These are phyloP conservation scores for Gamarada debralockiae DNA, from an alignment of 495 filamentous ascomycete genomes.

Conservation along the genomic window DNA sequence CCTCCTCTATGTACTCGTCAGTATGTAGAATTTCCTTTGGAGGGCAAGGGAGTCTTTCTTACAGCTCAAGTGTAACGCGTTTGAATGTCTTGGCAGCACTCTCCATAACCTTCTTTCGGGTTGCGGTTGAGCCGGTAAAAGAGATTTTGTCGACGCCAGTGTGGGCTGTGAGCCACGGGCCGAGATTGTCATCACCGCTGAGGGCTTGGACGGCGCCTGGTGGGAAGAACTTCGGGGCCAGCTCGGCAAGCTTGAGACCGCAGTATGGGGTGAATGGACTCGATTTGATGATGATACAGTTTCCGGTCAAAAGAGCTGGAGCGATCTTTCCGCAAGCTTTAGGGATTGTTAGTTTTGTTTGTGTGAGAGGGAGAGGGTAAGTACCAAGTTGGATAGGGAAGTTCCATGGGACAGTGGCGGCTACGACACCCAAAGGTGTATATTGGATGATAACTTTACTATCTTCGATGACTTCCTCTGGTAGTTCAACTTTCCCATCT, in stretches of 20 bases:
- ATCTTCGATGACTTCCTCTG: conserved; percentile 31
- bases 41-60: not conserved
- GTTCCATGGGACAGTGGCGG: conserved; percentile 57
- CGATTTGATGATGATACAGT: conserved; percentile 49
- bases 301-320: conserved; percentile 44
- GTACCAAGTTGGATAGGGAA: conserved; percentile 38
- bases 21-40: too few relatives aligned
- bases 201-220: conserved; percentile 57
- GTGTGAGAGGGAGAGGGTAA: not conserved
- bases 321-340: not conserved
- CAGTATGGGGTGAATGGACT: conserved; percentile 57
- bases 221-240: conserved; percentile 50
- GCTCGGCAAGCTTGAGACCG: conserved; percentile 53
- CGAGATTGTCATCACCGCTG: conserved; percentile 53
- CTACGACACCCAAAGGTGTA: conserved; percentile 46
- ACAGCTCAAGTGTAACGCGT: conserved; percentile 49
- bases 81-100: conserved; percentile 49
- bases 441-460: conserved; percentile 32
- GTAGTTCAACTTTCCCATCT: not conserved
- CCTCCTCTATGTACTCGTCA: conserved; percentile 40
- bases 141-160: conserved; percentile 53
- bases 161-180: conserved; percentile 47
- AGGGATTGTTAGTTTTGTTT: not conserved
- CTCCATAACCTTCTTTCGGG: conserved; percentile 52
- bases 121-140: conserved; percentile 55